These are phyloP conservation scores for Arthrobotrys sphaeroides DNA, from an alignment of 2,329 filamentous ascomycete genomes.

Conservation along the genomic window DNA sequence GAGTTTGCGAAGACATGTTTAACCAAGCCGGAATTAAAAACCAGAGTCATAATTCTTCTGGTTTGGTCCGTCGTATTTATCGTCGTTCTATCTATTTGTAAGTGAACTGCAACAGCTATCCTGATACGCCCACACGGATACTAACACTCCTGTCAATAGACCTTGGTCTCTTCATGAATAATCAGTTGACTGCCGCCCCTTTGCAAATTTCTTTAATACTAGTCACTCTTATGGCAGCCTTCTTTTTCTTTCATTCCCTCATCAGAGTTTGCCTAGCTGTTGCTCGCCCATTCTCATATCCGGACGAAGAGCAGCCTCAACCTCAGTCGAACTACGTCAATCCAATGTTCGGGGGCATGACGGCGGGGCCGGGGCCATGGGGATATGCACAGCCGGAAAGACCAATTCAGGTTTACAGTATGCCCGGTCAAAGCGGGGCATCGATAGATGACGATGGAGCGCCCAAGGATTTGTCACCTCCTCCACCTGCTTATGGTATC, in stretches of 20 bases:
- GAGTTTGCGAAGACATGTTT: slow-evolving; percentile 36
- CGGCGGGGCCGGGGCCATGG: slow-evolving; percentile 67
- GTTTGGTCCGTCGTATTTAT: slow-evolving; percentile 52
- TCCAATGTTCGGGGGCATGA: slow-evolving; percentile 60
- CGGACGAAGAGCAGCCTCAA: slow-evolving; percentile 44
- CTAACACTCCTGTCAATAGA: slow-evolving; percentile 65
- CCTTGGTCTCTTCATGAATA: slow-evolving; percentile 75
- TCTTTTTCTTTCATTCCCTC: slow-evolving; percentile 83
- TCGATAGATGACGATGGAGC: slow-evolving; percentile 66
- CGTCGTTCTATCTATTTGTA: slow-evolving; percentile 46
- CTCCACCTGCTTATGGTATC: slow-evolving; percentile 21
- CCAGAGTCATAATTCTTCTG: slow-evolving; percentile 44
- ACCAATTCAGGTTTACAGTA: slow-evolving; percentile 80
- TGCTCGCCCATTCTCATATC: slow-evolving; percentile 63
- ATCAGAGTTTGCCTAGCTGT: slow-evolving; percentile 77
- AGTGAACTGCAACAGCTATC: slow-evolving; percentile 68
- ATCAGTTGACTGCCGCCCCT: slow-evolving; percentile 68
- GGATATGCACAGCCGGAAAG: slow-evolving; percentile 75
- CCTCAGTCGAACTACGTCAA: slow-evolving; percentile 18
- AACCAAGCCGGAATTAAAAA: slow-evolving; percentile 39
- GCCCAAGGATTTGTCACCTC: slow-evolving; percentile 72
- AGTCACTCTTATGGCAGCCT: slow-evolving; percentile 75
- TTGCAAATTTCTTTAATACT: slow-evolving; percentile 83
- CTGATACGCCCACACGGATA: slow-evolving; percentile 14
- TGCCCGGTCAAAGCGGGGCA: slow-evolving; percentile 76